These are phyloP conservation scores for Ceratocystis ficicola DNA, from an alignment of 2,329 filamentous ascomycete genomes.

Conservation along the genomic window DNA sequence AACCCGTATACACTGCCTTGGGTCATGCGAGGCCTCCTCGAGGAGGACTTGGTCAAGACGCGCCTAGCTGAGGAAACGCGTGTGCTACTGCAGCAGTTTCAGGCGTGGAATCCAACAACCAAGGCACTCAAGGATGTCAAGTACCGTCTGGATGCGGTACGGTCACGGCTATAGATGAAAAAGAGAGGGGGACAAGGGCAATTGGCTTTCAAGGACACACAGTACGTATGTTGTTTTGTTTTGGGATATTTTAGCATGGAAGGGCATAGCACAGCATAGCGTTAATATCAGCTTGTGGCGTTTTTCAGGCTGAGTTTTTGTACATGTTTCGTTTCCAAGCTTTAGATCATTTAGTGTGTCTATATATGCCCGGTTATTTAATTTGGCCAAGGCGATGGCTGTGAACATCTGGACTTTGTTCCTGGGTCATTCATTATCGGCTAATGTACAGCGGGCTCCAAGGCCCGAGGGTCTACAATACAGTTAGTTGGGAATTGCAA, in stretches of 20 bases:
- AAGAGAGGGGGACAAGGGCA: no score
- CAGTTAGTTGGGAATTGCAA: not conserved
- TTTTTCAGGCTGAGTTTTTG: no score
- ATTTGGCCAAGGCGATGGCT: not conserved
- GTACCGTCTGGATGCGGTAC: constrained; percentile 80
- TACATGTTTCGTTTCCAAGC: not conserved
- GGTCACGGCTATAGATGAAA: constrained; percentile 55
- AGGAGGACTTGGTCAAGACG: constrained; percentile 80
- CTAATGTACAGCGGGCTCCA: constrained; percentile 21
- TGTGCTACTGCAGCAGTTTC: constrained; percentile 73
- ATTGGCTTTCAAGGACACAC: no score
- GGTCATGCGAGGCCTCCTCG: constrained; percentile 85
- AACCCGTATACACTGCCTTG: constrained; percentile 91
- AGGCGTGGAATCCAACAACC: constrained; percentile 80
- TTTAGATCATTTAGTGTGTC: not conserved
- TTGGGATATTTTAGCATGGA: no score
- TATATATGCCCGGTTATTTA: not conserved
- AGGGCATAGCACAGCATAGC: no score
- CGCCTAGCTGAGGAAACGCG: constrained; percentile 66
- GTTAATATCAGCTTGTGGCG: no score
- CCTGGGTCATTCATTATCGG: constrained; percentile 4
- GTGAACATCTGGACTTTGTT: not conserved
- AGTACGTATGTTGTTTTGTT: no score
- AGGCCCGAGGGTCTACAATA: constrained; percentile 10
- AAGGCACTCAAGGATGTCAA: constrained; percentile 95